Percentiles rank a stretch among this genome's conserved stretches.
Conservation (phyloP, 441 rosid species). For the Corymbia citriodora region DNA sequence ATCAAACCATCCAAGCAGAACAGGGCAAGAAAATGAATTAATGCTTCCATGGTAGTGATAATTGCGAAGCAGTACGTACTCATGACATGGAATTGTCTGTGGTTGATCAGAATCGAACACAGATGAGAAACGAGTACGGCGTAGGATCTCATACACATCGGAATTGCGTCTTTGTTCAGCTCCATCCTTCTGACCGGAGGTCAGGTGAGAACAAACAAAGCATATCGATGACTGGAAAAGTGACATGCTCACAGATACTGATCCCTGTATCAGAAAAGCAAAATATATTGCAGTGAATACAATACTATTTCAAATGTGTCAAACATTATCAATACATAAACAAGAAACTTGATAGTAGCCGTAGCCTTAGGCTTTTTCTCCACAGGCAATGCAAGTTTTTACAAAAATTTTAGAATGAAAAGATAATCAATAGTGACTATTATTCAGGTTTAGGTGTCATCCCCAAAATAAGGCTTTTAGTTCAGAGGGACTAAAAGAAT, state of each 20-base stretch:
- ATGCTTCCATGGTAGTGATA: not conserved
- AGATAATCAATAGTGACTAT: not conserved
- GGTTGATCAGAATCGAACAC: conserved; percentile 70
- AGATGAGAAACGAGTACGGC: conserved; percentile 77
- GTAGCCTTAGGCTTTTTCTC: not conserved
- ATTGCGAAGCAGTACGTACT: conserved; percentile 45
- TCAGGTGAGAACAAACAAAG: conserved; percentile 96
- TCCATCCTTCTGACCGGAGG: conserved; percentile 95
- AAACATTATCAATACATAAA: not conserved
- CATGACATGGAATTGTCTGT: conserved; percentile 80
- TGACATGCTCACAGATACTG: conserved; percentile 94
- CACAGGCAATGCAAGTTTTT: not conserved
- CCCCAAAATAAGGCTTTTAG: not conserved
- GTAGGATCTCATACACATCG: conserved; percentile 76
- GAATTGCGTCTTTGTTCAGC: conserved; percentile 88
- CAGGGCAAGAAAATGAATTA: not conserved
- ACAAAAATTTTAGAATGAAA: not conserved
- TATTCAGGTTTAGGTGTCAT: conserved; percentile 5
- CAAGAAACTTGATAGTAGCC: not conserved
- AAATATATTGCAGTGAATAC: not conserved
- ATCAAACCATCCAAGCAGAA: not conserved
- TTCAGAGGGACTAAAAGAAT: not conserved
- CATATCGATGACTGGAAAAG: conserved; percentile 89
- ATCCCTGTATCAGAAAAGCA: conserved; percentile 62
- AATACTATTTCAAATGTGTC: not conserved